Evolutionary conservation across 2,329 filamentous ascomycete species (phyloP), one percentile per base, ranked within the genome.

Genomic region (Colletotrichum scovillei): DNA sequence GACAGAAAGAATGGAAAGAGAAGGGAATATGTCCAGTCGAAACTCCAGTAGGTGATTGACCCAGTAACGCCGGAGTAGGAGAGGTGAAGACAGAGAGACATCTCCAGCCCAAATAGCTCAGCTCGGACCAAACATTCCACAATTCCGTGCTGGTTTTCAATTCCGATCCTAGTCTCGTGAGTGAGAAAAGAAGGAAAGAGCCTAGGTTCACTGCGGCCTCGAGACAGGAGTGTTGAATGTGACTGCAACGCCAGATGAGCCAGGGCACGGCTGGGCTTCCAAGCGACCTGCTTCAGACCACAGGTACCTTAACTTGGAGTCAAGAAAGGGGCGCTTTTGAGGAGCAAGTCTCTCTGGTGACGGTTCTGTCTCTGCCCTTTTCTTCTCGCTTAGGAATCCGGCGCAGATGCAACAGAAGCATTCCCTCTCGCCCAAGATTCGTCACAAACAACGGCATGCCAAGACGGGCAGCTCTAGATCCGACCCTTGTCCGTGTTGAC

Each of bases 191-290:
- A 58, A 11, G 38, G 42, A 26, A 24, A 42, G 19, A 63, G n/a
- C 38, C 26, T 7, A n/a, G 28, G 26, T 30, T 30, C 19, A 26
- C 19, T 35, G 49, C 14, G 35, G 55, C 38, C 62, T 64, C 49
- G 63, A 58, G 19, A 22, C 53, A 26, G 35, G 32, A 64, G 53
- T 38, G 30, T 28, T 28, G 57, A 42, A 56, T n/a, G 32, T 55
- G 28, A 62, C 57, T 68, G 28, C 60, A 63, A 52, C 60, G 58
- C 65, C 30, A n/a, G 8, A 62, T 38, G 32, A 46, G 52, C 58
- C 66, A 55, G 62, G 38, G 26, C 26, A 46, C n/a, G 46, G 32
- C 46, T 32, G 46, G 62, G 42, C 42, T 49, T 22, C 19, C 42
- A 49, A 49, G 42, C 42, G 42, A 49, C 42, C 3, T 49, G 42